A percentile compares a stretch with the other conserved stretches of the same genome.
These are phyloP conservation scores for Kodamaea restingae DNA, from an alignment of 805 yeast genomes.

Conservation along the genomic window DNA sequence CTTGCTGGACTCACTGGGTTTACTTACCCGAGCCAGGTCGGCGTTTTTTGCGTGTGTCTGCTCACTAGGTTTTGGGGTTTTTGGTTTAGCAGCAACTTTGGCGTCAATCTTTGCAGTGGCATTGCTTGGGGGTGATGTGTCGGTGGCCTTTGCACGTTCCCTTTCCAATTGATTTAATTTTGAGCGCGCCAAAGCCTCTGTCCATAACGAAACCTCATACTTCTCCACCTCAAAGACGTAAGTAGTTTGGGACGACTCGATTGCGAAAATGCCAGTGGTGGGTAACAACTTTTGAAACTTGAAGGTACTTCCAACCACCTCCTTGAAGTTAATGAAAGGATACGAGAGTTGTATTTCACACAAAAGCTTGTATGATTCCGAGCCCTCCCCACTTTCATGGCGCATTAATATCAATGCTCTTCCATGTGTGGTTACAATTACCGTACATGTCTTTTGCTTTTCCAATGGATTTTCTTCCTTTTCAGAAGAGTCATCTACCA, in stretches of 20 bases:
- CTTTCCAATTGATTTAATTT: constrained; percentile 22
- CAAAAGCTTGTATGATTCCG: constrained; percentile 36
- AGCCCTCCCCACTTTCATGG: constrained; percentile 33
- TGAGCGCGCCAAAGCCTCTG: constrained; percentile 42
- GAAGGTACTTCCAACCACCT: constrained; percentile 38
- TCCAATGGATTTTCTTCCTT: constrained; percentile 20
- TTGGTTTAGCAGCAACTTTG: background rate
- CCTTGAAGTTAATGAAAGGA: constrained; percentile 54
- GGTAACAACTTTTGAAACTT: constrained; percentile 31
- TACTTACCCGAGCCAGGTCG: background rate
- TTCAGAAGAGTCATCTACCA: constrained; percentile 11
- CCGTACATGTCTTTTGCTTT: constrained; percentile 44
- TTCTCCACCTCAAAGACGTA: constrained; percentile 55
- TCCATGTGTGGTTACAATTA: constrained; percentile 60
- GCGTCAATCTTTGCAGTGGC: background rate
- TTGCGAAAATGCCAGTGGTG: constrained; percentile 49
- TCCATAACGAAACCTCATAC: constrained; percentile 53
- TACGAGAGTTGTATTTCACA: constrained; percentile 54
- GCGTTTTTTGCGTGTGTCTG: background rate
- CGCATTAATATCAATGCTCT: constrained; percentile 53
- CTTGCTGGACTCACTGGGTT: background rate
- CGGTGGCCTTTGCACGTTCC: constrained; percentile 5
- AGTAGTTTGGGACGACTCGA: constrained; percentile 51
- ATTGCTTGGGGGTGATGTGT: background rate
- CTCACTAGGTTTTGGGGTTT: background rate